Evolutionary conservation across 192 early-diverging fungal species (phyloP), one percentile per base, ranked within the genome.

Genomic region (Podila clonocystis): DNA sequence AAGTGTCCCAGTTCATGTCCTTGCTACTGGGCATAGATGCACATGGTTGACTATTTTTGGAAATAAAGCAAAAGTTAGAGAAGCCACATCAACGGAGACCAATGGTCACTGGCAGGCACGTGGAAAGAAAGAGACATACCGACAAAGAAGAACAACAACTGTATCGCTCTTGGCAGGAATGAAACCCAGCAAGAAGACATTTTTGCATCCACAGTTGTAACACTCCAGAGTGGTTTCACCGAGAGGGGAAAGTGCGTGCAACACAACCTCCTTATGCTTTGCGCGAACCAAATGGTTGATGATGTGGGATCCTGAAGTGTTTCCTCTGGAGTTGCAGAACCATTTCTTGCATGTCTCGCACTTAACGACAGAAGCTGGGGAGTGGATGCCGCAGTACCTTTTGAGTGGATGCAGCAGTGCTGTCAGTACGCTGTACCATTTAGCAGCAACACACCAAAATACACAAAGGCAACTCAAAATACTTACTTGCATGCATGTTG

Each of bases 81-180:
- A n/a, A 67, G 20, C 41, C 50, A 67, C 31, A 60, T 45, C 24
- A 49, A 9, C 19, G 11, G 15, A 20, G 28, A 67, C 24, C 4
- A 45, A 45, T 45, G 3, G 13, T 19, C 19, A 34, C 28, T 24
- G 5, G 19, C 5, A n/a, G 12, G n/a, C n/a, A 4, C 17, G 60
- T 17, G 26, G 0, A 0, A n/a, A 61, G n/a, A 55, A 62, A 22
- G 4, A 49, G 62, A 57, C 9, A 19, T 83, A 95, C 94, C 94
- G 88, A 86, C 98, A 99, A 48, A 99, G 89, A 31, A 99, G 85
- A 19, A 99, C 97, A 9, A 99, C 97, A 11, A 99, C 97, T 5
- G 97, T 97, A 75, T 99, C 97, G 31, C 93, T 92, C 85, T 99
- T 99, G 28, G 98, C 98, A 8, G 98, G 98, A 72, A 99, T 98